Evolutionary conservation across 768 basidiomycete species (phyloP), one percentile per base, ranked within the genome.

Genomic region (Tricholoma sp.): DNA sequence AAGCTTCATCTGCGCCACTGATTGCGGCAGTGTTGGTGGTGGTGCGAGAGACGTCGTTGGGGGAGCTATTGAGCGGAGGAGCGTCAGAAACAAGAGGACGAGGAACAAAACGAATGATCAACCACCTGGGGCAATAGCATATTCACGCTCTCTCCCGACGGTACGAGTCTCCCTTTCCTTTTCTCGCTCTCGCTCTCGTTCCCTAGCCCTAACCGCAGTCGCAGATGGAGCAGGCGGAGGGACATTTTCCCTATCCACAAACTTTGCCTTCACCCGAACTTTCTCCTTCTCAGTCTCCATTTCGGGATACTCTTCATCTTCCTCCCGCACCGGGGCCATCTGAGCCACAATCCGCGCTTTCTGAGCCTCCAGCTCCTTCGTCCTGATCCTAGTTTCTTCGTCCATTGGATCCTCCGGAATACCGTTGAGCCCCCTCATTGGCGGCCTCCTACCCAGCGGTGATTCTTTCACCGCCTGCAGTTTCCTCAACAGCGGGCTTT

Each of bases 301-400:
- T 1, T 65, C 64, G 33, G 61, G 69, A 8, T 53, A 64, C 13
- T 74, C 75, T 29, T 75, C 74, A 13, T 69, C 70, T 54, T 78
- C 78, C 47, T 81, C 78, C 52, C 71, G 70, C 17, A 76, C 76
- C 20, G 88, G 88, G 3, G 85, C 91, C 93, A 95, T 95, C 75
- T 95, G 91, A 50, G 91, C 90, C 1, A 96, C 94, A 57, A 96
- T 94, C 54, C 93, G 79, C 49, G 93, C 93, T 72, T 96, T 96
- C 73, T 94, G 94, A 10, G 84, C 83, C 68, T 93, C 93, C 36
- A 95, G 74, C 71, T 93, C 91, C 71, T 92, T 89, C 73, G 76
- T 80, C 68, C 74, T 75, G 60, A 65, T 59, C 50, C 74, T 64
- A 58, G 66, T 59, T 52, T 74, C 72, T 58, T 74, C 73, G 53